phyloP scores from a whole-genome alignment of 1,139 yeast species.

The Citeromyces hawaiiensis region DNA sequence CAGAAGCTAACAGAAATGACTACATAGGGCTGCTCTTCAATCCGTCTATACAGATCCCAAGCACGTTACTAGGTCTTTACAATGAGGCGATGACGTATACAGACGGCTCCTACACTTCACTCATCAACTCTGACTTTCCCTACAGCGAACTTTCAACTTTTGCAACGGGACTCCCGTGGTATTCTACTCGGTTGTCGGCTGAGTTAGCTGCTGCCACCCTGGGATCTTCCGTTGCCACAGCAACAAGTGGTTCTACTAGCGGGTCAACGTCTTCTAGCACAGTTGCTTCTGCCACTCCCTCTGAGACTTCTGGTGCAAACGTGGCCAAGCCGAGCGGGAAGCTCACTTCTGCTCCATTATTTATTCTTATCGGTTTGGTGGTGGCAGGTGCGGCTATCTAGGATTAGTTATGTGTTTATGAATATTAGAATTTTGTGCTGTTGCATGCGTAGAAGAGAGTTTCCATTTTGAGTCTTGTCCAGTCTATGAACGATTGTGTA shows the following conservation, averaged over 20 bases:
- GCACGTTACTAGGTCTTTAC: conserved; percentile 17
- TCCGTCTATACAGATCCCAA: background rate
- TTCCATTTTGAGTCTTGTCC: no score
- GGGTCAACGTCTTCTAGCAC: background rate
- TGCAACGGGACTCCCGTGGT: conserved; percentile 29
- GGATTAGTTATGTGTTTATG: background rate
- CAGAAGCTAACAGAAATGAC: conserved; percentile 14
- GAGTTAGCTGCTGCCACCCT: conserved; percentile 9
- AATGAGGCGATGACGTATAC: conserved; percentile 22
- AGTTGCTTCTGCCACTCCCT: background rate
- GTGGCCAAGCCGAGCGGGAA: background rate
- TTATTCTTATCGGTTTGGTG: background rate
- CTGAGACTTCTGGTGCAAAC: background rate
- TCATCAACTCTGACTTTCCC: conserved; percentile 14
- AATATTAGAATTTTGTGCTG: no score
- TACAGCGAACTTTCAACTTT: conserved; percentile 14
- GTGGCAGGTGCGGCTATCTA: background rate
- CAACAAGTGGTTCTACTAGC: background rate
- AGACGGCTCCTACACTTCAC: conserved; percentile 25
- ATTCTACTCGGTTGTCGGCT: conserved; percentile 22
- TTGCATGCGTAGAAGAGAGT: no score
- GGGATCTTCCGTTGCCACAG: background rate
- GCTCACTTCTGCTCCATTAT: background rate
- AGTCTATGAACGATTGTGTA: no score
- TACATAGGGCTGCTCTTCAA: conserved; percentile 15